Conservation (phyloP, 106 monocot species). For the Xerophyta viscosa region DNA sequence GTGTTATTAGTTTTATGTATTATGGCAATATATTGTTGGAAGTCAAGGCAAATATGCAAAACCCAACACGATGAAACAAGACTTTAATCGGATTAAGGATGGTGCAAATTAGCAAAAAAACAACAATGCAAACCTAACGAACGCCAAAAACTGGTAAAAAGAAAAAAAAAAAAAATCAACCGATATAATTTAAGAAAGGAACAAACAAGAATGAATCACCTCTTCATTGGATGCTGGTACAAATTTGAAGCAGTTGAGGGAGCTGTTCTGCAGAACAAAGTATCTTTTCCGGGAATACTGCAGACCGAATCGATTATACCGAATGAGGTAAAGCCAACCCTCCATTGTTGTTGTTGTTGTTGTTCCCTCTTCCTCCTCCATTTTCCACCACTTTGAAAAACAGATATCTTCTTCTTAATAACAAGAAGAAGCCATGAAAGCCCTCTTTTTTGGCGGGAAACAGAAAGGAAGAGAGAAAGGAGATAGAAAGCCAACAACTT, state of each 20-base stretch:
- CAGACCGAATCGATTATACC: slow-evolving; percentile 50
- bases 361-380: background rate
- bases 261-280: slow-evolving; percentile 34
- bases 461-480: too few relatives aligned
- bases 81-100: too few relatives aligned
- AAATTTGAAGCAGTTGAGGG: slow-evolving; percentile 43
- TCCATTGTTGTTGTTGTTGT: slow-evolving; percentile 24
- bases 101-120: background rate
- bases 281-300: slow-evolving; percentile 51
- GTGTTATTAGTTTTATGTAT: too few relatives aligned
- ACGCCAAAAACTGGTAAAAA: background rate
- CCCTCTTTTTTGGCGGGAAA: background rate
- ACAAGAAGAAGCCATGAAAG: background rate
- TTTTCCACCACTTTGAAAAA: background rate
- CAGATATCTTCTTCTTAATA: background rate
- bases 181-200: background rate
- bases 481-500: too few relatives aligned
- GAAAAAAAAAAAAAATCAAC: background rate
- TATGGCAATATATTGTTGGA: too few relatives aligned
- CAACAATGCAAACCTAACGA: background rate
- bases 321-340: slow-evolving; percentile 62
- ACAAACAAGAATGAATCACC: slow-evolving; percentile 8
- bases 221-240: slow-evolving; percentile 19
- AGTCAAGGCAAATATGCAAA: too few relatives aligned
- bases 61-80: too few relatives aligned